Evolutionary conservation across 768 basidiomycete genomes (phyloP), one percentile per base, ranked within the genome.

Genomic region (Tulasnella sp.): DNA sequence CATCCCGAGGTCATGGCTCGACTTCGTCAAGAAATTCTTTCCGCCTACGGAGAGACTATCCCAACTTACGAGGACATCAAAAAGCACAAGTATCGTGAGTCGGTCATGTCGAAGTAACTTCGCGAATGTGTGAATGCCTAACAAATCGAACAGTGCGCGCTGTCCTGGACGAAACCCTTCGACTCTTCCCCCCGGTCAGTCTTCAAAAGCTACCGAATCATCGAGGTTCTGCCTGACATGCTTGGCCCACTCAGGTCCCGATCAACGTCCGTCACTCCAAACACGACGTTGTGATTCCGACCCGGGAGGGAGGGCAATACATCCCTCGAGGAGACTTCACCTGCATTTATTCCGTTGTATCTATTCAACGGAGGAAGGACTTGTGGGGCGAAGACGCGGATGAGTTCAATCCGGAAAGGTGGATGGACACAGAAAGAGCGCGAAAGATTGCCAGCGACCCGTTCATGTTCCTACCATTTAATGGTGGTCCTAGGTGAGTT

Each of bases 321-420:
- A 69, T 74, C n/a, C 74, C 74, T 14, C 26, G 52, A n/a, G 39
- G 22, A 12, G 73, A 66, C n/a, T 35, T 41, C 22, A n/a, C 32
- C 9, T 17, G 75, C 62, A 29, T 37, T 26, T 74, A 68, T 42
- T 68, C 47, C 26, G 22, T 32, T 5, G 12, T 74, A 40, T 64
- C 76, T 6, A 75, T 79, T 72, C 79, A 80, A 35, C 75, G 79
- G 11, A 75, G 76, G n/a, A 62, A 65, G 29, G 74, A 69, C 9
- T 75, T 79, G 1, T 81, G 80, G 79, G 81, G 81, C 5, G 76
- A 77, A 5, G 78, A 80, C 63, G 79, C 80, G 0, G 70, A 79
- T 26, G 74, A 75, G 12, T 81, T 80, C 72, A 69, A 77, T 14
- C 79, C 78, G 19, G 77, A 79, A 68, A 72, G 81, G 40, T 81